These are phyloP conservation scores for Digitaria exilis DNA, from an alignment of 202 grass and related monocot species.

Conservation along the genomic window DNA sequence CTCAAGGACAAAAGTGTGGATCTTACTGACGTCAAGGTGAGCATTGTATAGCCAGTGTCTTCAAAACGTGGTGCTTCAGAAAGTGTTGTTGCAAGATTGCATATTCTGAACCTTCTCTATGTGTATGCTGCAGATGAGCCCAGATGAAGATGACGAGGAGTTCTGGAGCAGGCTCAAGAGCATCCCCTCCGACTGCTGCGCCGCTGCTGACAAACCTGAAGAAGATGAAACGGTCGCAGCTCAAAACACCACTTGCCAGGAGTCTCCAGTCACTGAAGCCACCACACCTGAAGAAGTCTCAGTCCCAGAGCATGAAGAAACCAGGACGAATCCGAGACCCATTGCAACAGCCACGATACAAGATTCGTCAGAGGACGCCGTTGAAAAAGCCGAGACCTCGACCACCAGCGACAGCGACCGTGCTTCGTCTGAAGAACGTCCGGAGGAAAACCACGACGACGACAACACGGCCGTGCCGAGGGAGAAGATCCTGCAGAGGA, in stretches of 20 bases:
- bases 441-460: background rate
- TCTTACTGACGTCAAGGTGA: slow-evolving; percentile 91
- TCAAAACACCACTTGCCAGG: slow-evolving; percentile 6
- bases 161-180: slow-evolving; percentile 56
- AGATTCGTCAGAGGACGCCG: slow-evolving; percentile 19
- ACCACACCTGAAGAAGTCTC: background rate
- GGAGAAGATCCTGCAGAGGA: slow-evolving; percentile 69
- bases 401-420: background rate
- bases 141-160: slow-evolving; percentile 72
- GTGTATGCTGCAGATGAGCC: slow-evolving; percentile 62
- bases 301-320: background rate
- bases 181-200: slow-evolving; percentile 43
- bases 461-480: slow-evolving; percentile 40
- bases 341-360: background rate
- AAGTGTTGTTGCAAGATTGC: background rate
- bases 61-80: background rate
- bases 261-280: slow-evolving; percentile 16
- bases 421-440: slow-evolving; percentile 19
- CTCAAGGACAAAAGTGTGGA: slow-evolving; percentile 81
- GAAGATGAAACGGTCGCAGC: slow-evolving; percentile 17
- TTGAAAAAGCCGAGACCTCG: slow-evolving; percentile 20
- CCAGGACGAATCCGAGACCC: background rate
- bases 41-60: background rate
- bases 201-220: slow-evolving; percentile 12
- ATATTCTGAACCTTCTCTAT: background rate